These are phyloP conservation scores for Talaromyces proteolyticus DNA, from an alignment of 495 filamentous ascomycete species.

Conservation along the genomic window DNA sequence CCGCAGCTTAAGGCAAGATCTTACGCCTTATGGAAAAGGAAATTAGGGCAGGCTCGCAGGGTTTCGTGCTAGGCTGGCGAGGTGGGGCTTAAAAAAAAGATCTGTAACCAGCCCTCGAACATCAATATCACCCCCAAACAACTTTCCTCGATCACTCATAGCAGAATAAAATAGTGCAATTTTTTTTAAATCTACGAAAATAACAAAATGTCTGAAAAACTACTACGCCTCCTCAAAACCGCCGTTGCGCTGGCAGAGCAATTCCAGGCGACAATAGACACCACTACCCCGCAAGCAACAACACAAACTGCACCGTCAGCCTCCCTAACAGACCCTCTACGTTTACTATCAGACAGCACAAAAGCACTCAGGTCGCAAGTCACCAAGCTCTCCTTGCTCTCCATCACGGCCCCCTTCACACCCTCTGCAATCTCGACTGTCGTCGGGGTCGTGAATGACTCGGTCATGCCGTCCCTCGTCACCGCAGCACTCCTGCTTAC, in stretches of 20 bases:
- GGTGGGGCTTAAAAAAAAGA: neutral
- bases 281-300: slow-evolving; percentile 10
- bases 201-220: slow-evolving; percentile 31
- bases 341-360: slow-evolving; percentile 60
- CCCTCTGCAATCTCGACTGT: slow-evolving; percentile 64
- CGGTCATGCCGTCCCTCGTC: slow-evolving; percentile 64
- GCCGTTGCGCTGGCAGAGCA: slow-evolving; percentile 26
- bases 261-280: slow-evolving; percentile 31
- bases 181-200: neutral
- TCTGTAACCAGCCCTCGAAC: too few species aligned
- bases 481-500: slow-evolving; percentile 60
- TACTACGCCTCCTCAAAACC: slow-evolving; percentile 24
- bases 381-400: slow-evolving; percentile 79
- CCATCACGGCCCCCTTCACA: slow-evolving; percentile 80
- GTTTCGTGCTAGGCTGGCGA: neutral
- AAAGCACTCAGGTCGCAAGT: slow-evolving; percentile 69
- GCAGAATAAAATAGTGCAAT: too few species aligned
- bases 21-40: slow-evolving; percentile 11
- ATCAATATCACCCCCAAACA: neutral
- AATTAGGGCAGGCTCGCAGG: slow-evolving; percentile 23
- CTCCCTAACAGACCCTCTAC: slow-evolving; percentile 36
- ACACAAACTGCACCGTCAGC: slow-evolving; percentile 12
- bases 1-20: neutral
- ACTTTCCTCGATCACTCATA: neutral
- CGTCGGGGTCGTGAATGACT: slow-evolving; percentile 57